Conservation (phyloP, 495 filamentous ascomycete genomes). For the Penicillium lagena region DNA sequence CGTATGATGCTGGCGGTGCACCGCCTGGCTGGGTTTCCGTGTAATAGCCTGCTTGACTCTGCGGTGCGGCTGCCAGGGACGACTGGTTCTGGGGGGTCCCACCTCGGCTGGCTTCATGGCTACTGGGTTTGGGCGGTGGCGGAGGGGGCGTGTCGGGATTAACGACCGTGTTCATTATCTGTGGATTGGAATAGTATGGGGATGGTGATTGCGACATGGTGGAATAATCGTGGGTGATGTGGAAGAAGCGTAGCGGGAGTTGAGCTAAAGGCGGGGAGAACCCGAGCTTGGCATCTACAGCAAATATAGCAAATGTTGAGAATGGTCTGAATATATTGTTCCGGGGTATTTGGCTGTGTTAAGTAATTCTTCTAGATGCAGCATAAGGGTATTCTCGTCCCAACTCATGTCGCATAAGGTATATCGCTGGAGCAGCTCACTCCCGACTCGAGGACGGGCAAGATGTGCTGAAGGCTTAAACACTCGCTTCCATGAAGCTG, state of each 20-base stretch:
- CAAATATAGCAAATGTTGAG: neutral
- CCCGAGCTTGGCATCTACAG: slow-evolving; percentile 9
- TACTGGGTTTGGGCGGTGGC: slow-evolving; percentile 66
- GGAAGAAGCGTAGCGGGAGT: slow-evolving; percentile 8
- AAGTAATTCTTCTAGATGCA: too few relatives aligned
- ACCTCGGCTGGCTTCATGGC: slow-evolving; percentile 61
- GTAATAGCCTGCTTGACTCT: slow-evolving; percentile 19
- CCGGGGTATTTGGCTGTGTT: too few relatives aligned
- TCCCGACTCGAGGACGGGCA: too few relatives aligned
- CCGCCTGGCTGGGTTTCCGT: slow-evolving; percentile 13
- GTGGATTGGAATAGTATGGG: slow-evolving; percentile 14
- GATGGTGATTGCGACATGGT: slow-evolving; percentile 25
- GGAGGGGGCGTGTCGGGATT: slow-evolving; percentile 55
- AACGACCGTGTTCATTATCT: slow-evolving; percentile 24
- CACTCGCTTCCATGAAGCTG: too few relatives aligned
- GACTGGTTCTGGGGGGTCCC: slow-evolving; percentile 48
- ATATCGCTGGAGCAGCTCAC: too few relatives aligned
- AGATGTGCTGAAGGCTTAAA: too few relatives aligned
- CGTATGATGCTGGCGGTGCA: slow-evolving; percentile 11
- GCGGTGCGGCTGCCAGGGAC: slow-evolving; percentile 25
- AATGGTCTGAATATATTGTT: too few relatives aligned
- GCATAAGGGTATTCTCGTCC: too few relatives aligned
- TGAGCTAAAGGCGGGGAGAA: neutral
- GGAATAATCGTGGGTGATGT: slow-evolving; percentile 1
- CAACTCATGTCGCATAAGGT: too few relatives aligned